Conservation (phyloP, 768 basidiomycete species). For the Rossbeevera mucosa region DNA sequence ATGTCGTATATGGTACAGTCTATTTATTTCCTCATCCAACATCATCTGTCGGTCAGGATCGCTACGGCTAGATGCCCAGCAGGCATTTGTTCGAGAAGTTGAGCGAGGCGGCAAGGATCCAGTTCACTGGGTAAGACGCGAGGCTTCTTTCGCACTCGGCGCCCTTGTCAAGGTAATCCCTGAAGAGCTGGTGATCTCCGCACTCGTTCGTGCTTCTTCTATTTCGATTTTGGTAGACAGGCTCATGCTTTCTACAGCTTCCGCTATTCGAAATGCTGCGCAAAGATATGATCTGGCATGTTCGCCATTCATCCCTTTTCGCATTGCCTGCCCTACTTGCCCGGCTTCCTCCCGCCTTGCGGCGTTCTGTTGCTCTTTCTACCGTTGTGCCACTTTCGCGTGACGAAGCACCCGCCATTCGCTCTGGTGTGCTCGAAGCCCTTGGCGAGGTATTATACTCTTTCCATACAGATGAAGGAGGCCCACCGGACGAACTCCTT, state of each 20-base stretch:
- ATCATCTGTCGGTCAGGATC: constrained; percentile 38
- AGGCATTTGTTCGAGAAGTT: constrained; percentile 70
- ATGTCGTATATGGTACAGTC: constrained; percentile 25
- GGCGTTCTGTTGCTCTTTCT: constrained; percentile 61
- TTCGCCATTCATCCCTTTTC: constrained; percentile 83
- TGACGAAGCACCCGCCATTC: constrained; percentile 65
- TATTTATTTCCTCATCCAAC: constrained; percentile 4
- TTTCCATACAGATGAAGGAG: constrained; percentile 57
- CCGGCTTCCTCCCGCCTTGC: constrained; percentile 53
- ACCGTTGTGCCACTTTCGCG: constrained; percentile 57
- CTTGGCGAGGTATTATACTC: constrained; percentile 87
- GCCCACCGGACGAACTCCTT: constrained; percentile 72
- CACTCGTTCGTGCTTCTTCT: constrained; percentile 46
- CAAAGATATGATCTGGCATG: constrained; percentile 70
- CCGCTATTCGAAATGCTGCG: constrained; percentile 72
- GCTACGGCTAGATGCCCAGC: constrained; percentile 50
- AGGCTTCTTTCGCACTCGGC: constrained; percentile 85
- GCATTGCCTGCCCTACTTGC: constrained; percentile 77
- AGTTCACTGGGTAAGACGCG: constrained; percentile 75
- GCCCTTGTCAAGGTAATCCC: constrained; percentile 85
- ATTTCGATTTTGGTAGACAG: not conserved
- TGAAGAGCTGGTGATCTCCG: constrained; percentile 59
- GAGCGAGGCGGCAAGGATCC: constrained; percentile 60
- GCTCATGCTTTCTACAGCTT: constrained; percentile 45
- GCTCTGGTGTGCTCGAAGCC: constrained; percentile 76